Evolutionary conservation across 345 rosid species (phyloP), one percentile per base, ranked within the genome.

Genomic region (Camelina laxa): DNA sequence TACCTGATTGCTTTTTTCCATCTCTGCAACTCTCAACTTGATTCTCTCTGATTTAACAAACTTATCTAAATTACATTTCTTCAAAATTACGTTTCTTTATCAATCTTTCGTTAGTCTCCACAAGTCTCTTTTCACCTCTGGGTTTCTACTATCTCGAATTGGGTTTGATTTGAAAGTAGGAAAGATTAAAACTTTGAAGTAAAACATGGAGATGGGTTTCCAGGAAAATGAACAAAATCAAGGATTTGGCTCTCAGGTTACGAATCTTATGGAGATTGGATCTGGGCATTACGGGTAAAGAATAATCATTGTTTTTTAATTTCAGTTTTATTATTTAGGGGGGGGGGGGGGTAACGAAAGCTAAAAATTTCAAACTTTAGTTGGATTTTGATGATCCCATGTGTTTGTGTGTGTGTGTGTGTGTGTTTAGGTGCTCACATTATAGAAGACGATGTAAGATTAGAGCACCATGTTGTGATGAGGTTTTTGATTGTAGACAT

Each of bases 371-470:
- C 55, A 9, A 27, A 20, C 65, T 45, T 53, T 15, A 13, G 6
- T 44, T 64, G 41, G n/a, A 48, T 59, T 22, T 13, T 64, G 11
- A 33, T 30, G 6, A 7, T 30, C 30, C 49, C 4, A 5, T 49
- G 8, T 27, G 4, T 27, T 27, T 22, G 2, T 22, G 24, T 27
- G 27, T 24, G n/a, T 36, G n/a, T 11, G 42, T 36, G 17, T 9
- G 0, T 50, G 31, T 44, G 62, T 35, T 51, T 72, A 94, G 98
- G 74, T 94, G 97, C 80, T 76, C 85, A 21, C 98, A 94, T 77
- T 94, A 94, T 60, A 81, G 80, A 76, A 87, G 98, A 77, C 87
- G 84, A 65, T 94, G 98, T 66, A 91, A 86, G 84, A 88, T 91
- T 39, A 79, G 85, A 80, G 89, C 97, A 42, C 96, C 97, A 9